Base-by-base conservation (phyloP, 2,329 filamentous ascomycete species). In the Chaetomium sp. region DNA sequence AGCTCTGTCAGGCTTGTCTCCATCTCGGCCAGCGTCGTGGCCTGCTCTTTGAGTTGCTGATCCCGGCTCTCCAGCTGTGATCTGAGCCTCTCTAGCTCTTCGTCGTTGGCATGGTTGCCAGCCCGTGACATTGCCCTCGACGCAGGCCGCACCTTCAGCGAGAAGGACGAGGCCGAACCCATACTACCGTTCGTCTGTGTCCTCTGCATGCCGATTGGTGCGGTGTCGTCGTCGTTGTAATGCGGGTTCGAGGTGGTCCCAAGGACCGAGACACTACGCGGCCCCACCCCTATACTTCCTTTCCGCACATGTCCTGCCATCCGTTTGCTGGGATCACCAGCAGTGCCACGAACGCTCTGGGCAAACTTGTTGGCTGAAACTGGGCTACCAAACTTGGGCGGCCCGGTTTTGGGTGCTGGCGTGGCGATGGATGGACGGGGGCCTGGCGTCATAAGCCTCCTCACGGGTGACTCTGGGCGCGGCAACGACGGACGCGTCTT, bases 31-130 rank as follows among this genome's bases (percentile, higher is more conserved):
- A 99, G 79, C 21, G 89, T 91, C 4, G 86, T 81, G 2, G 92
- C 88, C 76, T 99, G 95, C 51, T 97, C 95, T 71, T 89, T 90
- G n/a, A 99, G 80, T 75, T 97, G 92, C 69, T 84, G 87, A 70
- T 98, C 93, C 33, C 92, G 88, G 67, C 97, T 93, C 68, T 93
- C 88, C 23, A 98, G 82, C 75, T 94, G 86, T 47, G 82, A 80
- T 66, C 86, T 88, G 31, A 99, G 81, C 35, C 87, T 83, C 70
- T 90, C 88, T 8, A 96, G 76, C 74, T 97, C 91, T 51, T 90
- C 88, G 35, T 90, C 90, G 65, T 88, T 81, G 38, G 72, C 74
- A 47, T 78, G 73, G 56, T 71, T 72, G 12, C 71, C 72, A 23
- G 69, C 67, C 3, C 70, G 66, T 3, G 69, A 75, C 47, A 72